phyloP scores from a whole-genome alignment of 1,284 basidiomycete species.

The Exsudoporus floridanus region DNA sequence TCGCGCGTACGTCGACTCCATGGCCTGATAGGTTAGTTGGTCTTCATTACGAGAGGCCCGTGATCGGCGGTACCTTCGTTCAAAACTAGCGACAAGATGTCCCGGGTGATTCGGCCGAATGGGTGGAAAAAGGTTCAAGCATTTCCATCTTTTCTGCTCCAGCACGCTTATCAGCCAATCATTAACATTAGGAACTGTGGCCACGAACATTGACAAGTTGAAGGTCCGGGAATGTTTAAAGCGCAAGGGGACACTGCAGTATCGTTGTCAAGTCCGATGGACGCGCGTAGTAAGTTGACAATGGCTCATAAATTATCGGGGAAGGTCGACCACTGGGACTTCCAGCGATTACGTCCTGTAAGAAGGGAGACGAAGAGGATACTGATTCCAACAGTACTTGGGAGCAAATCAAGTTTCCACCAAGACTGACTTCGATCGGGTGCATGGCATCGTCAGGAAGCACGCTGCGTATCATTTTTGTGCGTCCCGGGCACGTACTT shows the following conservation, averaged over 20 bases:
- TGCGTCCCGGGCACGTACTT: not conserved
- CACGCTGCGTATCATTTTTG: not conserved
- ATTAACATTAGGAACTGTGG: not conserved
- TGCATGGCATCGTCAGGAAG: constrained; percentile 14
- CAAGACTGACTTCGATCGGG: constrained; percentile 5
- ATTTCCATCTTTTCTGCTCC: constrained; percentile 8
- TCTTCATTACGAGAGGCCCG: constrained; percentile 40
- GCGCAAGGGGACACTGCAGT: too few species aligned
- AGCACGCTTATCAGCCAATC: constrained; percentile 1
- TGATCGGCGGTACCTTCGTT: constrained; percentile 57
- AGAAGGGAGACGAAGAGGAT: not conserved
- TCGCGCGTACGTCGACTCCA: not conserved
- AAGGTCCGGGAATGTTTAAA: not conserved
- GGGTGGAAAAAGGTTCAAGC: constrained; percentile 32
- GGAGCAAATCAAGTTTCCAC: constrained; percentile 12
- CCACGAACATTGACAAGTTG: too few species aligned
- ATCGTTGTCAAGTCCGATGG: too few species aligned
- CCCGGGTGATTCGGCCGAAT: constrained; percentile 45
- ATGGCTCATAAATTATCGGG: not conserved
- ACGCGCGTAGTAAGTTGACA: not conserved
- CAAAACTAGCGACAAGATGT: constrained; percentile 48
- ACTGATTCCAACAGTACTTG: constrained; percentile 2
- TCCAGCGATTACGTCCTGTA: constrained; percentile 6
- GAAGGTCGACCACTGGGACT: not conserved
- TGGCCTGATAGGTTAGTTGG: not conserved